Conservation (phyloP, 331 rosid genomes). For the Quercus tomentella region DNA sequence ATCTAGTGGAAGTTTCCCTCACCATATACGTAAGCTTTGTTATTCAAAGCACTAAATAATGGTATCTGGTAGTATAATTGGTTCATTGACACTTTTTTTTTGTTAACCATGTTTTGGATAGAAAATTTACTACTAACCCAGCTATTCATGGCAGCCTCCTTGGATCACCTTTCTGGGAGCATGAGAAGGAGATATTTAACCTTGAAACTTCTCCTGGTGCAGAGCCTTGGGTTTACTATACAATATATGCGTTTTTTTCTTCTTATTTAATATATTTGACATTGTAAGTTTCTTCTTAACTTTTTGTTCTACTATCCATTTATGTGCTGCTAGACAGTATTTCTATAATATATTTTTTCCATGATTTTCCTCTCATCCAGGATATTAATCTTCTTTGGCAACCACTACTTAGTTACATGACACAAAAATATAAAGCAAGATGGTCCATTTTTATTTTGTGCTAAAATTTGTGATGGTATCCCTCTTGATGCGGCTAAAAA, state of each 20-base stretch:
- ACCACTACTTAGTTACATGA: neutral
- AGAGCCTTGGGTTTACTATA: conserved; percentile 24
- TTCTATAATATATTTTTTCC: neutral
- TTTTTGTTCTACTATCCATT: neutral
- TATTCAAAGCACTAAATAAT: too few species aligned
- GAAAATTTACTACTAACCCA: conserved; percentile 24
- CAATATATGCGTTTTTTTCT: conserved; percentile 76
- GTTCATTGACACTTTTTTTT: conserved; percentile 17
- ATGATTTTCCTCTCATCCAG: neutral
- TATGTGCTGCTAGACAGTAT: conserved; percentile 5
- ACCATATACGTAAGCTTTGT: too few species aligned
- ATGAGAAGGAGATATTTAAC: conserved; percentile 73
- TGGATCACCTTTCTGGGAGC: conserved; percentile 79
- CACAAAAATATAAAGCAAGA: neutral
- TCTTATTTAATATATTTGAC: conserved; percentile 90
- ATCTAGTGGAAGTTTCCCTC: neutral
- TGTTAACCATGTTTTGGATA: conserved; percentile 37
- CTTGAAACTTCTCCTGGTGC: conserved; percentile 84
- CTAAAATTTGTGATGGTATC: neutral
- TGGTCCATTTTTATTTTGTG: neutral
- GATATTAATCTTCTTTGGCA: neutral
- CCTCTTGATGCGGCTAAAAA: too few species aligned
- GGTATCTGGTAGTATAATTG: too few species aligned
- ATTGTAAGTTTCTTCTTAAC: conserved; percentile 58
- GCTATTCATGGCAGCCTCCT: conserved; percentile 56